phyloP scores from a whole-genome alignment of 163 green algal genomes.

The Dunaliella salina region DNA sequence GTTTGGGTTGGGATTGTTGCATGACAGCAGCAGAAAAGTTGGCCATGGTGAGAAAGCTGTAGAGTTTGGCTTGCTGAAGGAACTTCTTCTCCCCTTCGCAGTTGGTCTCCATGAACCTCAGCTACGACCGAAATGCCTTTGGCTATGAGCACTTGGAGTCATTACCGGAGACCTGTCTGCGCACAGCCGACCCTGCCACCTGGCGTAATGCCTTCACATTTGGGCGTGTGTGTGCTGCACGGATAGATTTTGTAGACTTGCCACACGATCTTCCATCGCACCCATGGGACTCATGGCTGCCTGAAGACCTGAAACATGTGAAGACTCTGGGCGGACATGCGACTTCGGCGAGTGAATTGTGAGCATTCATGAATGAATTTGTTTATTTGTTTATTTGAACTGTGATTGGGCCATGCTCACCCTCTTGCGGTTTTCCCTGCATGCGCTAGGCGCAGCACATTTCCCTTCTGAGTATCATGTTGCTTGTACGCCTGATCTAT shows the following conservation, averaged over 20 bases:
- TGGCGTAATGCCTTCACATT: conserved; percentile 20
- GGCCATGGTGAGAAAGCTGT: too few relatives aligned
- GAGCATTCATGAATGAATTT: too few relatives aligned
- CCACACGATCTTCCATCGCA: conserved; percentile 13
- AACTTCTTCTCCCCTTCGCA: neutral
- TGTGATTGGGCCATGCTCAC: too few relatives aligned
- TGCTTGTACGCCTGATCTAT: too few relatives aligned
- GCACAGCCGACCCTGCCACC: conserved; percentile 1
- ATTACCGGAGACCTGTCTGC: conserved; percentile 19
- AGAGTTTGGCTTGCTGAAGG: too few relatives aligned
- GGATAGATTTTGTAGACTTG: neutral
- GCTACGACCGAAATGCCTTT: conserved; percentile 17
- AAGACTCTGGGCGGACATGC: neutral
- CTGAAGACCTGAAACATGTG: neutral
- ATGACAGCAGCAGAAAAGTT: too few relatives aligned
- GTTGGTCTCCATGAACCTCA: conserved; percentile 30
- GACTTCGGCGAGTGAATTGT: too few relatives aligned
- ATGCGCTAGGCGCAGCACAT: too few relatives aligned
- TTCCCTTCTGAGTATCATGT: too few relatives aligned
- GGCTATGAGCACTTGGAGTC: neutral
- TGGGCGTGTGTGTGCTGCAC: conserved; percentile 25
- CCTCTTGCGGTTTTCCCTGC: too few relatives aligned
- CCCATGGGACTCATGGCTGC: conserved; percentile 23
- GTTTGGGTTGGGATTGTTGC: too few relatives aligned
- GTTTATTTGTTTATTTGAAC: too few relatives aligned